Evolutionary conservation across 1,284 basidiomycete genomes (phyloP).

Genomic region (Cryptococcus neoformans): DNA sequence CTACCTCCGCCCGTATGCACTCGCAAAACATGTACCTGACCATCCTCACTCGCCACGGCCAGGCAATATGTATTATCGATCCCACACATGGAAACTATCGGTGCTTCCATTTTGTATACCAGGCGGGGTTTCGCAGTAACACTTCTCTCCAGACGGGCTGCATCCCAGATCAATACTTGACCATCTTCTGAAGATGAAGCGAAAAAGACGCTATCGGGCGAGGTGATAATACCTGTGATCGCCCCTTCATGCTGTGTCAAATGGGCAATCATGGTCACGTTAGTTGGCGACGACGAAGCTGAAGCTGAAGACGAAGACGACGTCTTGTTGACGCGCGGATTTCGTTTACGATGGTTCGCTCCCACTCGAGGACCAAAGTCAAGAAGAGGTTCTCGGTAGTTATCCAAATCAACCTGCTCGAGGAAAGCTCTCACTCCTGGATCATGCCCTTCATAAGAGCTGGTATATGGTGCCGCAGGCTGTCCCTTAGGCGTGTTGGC

Average conservation of each 20-base stretch:
- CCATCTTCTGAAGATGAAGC: conserved; percentile 83
- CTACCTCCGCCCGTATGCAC: conserved; percentile 61
- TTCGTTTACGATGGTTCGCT: conserved; percentile 69
- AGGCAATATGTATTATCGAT: conserved; percentile 83
- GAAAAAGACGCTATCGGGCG: conserved; percentile 94
- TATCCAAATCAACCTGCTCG: conserved; percentile 85
- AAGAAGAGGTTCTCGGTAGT: conserved; percentile 70
- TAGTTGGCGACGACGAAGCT: conserved; percentile 46
- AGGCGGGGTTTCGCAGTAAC: conserved; percentile 52
- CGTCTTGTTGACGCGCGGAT: conserved; percentile 56
- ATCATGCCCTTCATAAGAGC: conserved; percentile 70
- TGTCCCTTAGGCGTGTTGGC: conserved; percentile 13
- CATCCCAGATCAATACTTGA: conserved; percentile 80
- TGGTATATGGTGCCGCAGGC: conserved; percentile 34
- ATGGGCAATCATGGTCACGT: conserved; percentile 77
- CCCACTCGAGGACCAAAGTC: conserved; percentile 87
- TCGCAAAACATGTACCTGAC: conserved; percentile 76
- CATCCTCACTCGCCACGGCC: conserved; percentile 81
- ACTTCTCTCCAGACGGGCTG: conserved; percentile 71
- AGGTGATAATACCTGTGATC: conserved; percentile 77
- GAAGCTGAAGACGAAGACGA: conserved; percentile 45
- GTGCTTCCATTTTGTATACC: conserved; percentile 53
- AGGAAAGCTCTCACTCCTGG: conserved; percentile 78
- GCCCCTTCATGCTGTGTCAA: conserved; percentile 78
- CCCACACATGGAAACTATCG: conserved; percentile 75